Conservation (phyloP, 768 basidiomycete species). For the Suillus paluster region DNA sequence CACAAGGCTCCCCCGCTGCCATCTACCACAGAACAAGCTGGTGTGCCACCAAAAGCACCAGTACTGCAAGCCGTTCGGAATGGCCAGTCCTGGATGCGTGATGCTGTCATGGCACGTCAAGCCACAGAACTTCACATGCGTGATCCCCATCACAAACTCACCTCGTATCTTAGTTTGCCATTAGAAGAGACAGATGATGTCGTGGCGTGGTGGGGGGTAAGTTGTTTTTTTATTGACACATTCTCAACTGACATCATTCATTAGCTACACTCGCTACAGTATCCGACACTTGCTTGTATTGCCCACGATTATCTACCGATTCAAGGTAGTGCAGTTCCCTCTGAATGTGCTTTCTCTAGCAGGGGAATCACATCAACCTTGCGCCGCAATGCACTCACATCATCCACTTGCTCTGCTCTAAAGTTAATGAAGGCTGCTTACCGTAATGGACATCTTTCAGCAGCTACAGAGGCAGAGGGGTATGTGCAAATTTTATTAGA, state of each 20-base stretch:
- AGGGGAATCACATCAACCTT: slow-evolving; percentile 26
- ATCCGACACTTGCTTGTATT: slow-evolving; percentile 18
- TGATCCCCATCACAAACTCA: slow-evolving; percentile 15
- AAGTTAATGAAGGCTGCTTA: slow-evolving; percentile 37
- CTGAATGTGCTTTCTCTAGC: slow-evolving; percentile 32
- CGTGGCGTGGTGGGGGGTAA: slow-evolving; percentile 25
- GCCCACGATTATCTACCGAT: slow-evolving; percentile 23
- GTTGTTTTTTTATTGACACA: slow-evolving; percentile 9
- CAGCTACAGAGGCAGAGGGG: slow-evolving; percentile 14
- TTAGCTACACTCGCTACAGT: slow-evolving; percentile 15
- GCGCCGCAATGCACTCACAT: slow-evolving; percentile 19
- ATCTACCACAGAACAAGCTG: too few species aligned
- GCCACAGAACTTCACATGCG: background rate
- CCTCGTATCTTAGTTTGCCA: slow-evolving; percentile 12
- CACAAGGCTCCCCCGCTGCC: too few species aligned
- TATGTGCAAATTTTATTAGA: background rate
- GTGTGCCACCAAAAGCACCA: too few species aligned
- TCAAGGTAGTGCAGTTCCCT: slow-evolving; percentile 28
- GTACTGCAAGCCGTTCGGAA: too few species aligned
- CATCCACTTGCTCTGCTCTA: slow-evolving; percentile 24
- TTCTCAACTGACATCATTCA: background rate
- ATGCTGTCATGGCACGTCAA: slow-evolving; percentile 14
- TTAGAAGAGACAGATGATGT: slow-evolving; percentile 20
- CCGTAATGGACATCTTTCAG: slow-evolving; percentile 26
- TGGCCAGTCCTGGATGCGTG: too few species aligned